Base-by-base conservation (phyloP, 2,329 filamentous ascomycete genomes). In the Curvularia sp. region DNA sequence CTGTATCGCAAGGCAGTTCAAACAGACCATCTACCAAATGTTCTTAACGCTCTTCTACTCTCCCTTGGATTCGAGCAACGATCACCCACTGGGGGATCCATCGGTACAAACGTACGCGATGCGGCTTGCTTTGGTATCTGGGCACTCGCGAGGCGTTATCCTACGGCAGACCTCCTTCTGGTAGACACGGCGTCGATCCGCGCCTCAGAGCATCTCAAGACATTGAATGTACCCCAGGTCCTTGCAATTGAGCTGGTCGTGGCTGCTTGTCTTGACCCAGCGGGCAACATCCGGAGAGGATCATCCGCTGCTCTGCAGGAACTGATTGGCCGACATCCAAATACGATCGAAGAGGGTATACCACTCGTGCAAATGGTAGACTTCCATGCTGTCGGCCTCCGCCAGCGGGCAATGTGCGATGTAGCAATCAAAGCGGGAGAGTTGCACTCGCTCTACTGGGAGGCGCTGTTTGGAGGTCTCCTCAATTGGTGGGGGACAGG, bases 91-190 rank as follows among this genome's bases (percentile, higher is more conserved):
- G 94, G 95, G n/a, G 87, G 85, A 12, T 93, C 92, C 3, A 83
- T 94, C 10, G 95, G 95, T 1, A 89, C 91, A 1, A 97, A 96
- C 67, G 93, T 99, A 15, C 87, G 95, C 46, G 95, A 99, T 79
- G 94, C 95, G 12, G 92, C 95, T 3, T 97, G 93, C 74, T 99
- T 98, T 74, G 95, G 95, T 6, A 89, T 98, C 23, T 99, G 95
- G 95, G 90, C 93, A 1, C 77, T 98, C 7, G 92, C 94, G 21
- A 86, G 95, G 54, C 89, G 94, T 53, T 99, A 98, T 69, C 88
- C 86, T 1, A 97, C 93, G 0, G 72, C 81, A 0, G 94, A 98
- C 74, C 82, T 98, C 6, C 81, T 89, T 10, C 81, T 81, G 0
- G 84, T 96, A 1, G 80, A 86, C 19, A 77, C 70, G 12, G 64